phyloP scores from a whole-genome alignment of 2,329 filamentous ascomycete species.

The Madurella fahalii region DNA sequence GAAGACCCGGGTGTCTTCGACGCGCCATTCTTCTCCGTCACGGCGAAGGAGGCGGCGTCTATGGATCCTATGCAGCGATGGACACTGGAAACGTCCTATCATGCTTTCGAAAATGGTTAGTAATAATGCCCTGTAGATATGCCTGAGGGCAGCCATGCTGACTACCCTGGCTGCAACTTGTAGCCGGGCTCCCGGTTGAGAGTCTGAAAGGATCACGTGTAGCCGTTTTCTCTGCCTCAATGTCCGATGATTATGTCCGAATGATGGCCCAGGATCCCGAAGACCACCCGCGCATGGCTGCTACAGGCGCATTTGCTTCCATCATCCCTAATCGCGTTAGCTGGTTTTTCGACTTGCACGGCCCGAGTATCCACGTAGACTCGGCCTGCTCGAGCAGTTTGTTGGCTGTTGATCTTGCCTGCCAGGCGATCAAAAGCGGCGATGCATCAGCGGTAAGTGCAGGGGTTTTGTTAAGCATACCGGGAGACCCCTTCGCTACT shows the following conservation, averaged over 20 bases:
- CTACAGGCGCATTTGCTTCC: constrained; percentile 29
- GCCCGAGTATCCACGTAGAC: neutral
- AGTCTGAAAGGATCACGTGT: neutral
- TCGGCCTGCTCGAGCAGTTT: neutral
- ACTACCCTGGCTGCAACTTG: neutral
- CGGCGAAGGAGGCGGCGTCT: constrained; percentile 31
- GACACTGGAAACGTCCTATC: constrained; percentile 34
- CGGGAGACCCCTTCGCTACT: no score
- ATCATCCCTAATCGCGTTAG: neutral
- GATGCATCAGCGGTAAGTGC: neutral
- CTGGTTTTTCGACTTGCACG: neutral
- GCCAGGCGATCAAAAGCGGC: neutral
- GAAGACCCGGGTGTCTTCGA: constrained; percentile 36
- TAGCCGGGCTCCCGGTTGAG: neutral
- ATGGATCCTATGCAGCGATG: constrained; percentile 39
- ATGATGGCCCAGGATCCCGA: constrained; percentile 35
- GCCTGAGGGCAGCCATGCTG: neutral
- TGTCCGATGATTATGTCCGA: constrained; percentile 35
- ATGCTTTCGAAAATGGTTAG: constrained; percentile 36
- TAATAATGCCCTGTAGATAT: neutral
- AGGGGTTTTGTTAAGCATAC: neutral
- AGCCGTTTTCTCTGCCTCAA: constrained; percentile 36
- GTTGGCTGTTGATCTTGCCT: neutral
- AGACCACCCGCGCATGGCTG: constrained; percentile 29
- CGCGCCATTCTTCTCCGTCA: constrained; percentile 39